These are phyloP conservation scores for Aspergillus diversus DNA, from an alignment of 495 filamentous ascomycete species.

Conservation along the genomic window DNA sequence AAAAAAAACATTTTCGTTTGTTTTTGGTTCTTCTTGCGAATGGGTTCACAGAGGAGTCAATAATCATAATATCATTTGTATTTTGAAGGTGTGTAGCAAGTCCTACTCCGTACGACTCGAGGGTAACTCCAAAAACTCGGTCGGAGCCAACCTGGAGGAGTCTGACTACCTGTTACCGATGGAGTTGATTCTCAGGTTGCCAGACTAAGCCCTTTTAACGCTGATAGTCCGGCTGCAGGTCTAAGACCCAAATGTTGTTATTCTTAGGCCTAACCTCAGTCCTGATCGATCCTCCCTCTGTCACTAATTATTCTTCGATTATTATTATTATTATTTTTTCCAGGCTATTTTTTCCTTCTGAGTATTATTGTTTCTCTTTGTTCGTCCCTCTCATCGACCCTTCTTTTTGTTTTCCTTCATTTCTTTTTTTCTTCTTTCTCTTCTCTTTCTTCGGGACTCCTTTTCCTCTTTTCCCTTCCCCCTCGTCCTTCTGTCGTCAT, in stretches of 20 bases:
- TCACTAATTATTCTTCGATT: conserved; percentile 12
- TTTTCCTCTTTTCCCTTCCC: conserved; percentile 1
- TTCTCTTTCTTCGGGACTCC: neutral
- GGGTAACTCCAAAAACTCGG: no score
- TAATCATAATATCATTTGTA: no score
- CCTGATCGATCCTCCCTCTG: conserved; percentile 20
- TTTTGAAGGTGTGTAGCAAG: no score
- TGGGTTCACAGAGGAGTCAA: no score
- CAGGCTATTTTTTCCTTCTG: conserved; percentile 14
- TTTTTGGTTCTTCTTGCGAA: no score
- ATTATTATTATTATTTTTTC: conserved; percentile 15
- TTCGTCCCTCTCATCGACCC: conserved; percentile 11
- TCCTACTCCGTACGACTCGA: no score
- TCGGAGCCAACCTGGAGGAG: no score
- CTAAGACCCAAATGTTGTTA: conserved; percentile 27
- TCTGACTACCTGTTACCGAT: no score
- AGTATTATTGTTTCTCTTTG: neutral
- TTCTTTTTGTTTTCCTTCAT: conserved; percentile 6
- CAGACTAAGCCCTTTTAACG: neutral
- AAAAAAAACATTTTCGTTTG: no score
- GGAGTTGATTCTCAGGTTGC: neutral
- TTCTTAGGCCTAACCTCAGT: conserved; percentile 23
- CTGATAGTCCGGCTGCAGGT: conserved; percentile 26
- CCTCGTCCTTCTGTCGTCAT: neutral
- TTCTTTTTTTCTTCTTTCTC: conserved; percentile 5